Evolutionary conservation across 257 asterid genomes (phyloP), one percentile per base, ranked within the genome.

Genomic region (Gentiana straminea): DNA sequence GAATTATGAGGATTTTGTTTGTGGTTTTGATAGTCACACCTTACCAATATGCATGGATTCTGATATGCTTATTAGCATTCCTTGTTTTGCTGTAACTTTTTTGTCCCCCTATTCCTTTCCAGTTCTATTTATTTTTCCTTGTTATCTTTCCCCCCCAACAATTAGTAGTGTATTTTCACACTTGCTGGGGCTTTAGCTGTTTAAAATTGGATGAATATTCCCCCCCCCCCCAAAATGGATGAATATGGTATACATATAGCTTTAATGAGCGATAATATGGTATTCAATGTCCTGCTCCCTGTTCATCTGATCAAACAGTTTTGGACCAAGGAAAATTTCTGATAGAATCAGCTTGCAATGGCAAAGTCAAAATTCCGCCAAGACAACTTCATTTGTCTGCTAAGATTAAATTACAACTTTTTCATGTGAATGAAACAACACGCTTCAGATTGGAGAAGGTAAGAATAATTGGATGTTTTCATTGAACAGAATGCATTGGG

Each of bases 401-500:
- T 67, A 90, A 82, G 85, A 62, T 90, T 64, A 86, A 76, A 73
- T 70, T 90, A 77, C 98, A 86, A 71, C 94, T 90, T 65, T 86
- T 84, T 73, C 98, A 96, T 33, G 55, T 86, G 57, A 70, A 75
- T 60, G 84, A 74, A 62, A 61, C 58, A 8, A 81, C 71, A 37
- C 89, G 85, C 45, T 55, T 68, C 65, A 76, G 74, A 65, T 59
- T 90, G 70, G 96, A 86, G 72, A 81, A 81, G 91, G 98, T 84
- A 73, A 33, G 44, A 57, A 1, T n/a, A 44, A 41, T 1, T 45
- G 6, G 60, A 32, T 35, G 33, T 33, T 43, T 44, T 55, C 35
- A 60, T 63, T 34, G 51, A 52, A 33, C 49, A 48, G 55, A 57
- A 35, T 51, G 49, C 38, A 24, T 13, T 55, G 15, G 12, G 50